Base-by-base conservation (phyloP, 1,284 basidiomycete species). In the Neotropicomus parvogracilis region DNA sequence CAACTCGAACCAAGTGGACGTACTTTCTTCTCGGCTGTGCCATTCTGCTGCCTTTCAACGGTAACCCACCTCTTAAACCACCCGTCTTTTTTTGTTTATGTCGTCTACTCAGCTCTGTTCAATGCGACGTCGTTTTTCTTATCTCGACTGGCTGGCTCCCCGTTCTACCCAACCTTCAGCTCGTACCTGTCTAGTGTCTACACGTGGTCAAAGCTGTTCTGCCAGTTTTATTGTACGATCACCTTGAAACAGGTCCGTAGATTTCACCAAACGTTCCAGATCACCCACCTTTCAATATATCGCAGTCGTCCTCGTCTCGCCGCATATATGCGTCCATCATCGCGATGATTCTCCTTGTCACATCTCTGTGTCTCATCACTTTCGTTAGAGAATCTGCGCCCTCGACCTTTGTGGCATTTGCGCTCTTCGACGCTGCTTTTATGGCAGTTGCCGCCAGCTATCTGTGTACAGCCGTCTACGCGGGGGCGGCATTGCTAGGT, bases 401-500 rank as follows among this genome's bases (percentile, higher is more conserved):
- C 2, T 70, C 72, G 12, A 35, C 75, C 5, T 88, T 88, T 68
- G 81, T 83, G 57, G 62, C 73, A 1, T 84, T 88, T 57, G 73
- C 82, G 12, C 69, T 91, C 20, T 54, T 83, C 32, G 81, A 78
- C 55, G 80, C 75, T 1, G 70, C 78, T 16, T 57, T 65, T 4
- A 78, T 84, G 59, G 79, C 83, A 10, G 70, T 70, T 16, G 73
- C 78, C 0, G 82, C 81, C 0, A 77, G 81, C 8, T 90, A 85
- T 59, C 73, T 89, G 13, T 83, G 83, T 55, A 84, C 81, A 0
- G 78, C 88, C 11, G 71, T 83, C 40, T 76, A 84, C 29, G 85
- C 83, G 1, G 75, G 85, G 24, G 86, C 85, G 6, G 84, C 88
- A 0, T 68, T 86, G 13, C 88, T 89, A 48, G 88, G 88, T 0